Evolutionary conservation across 331 rosid genomes (phyloP), one percentile per base, ranked within the genome.

Genomic region (Prunus yedoensis): DNA sequence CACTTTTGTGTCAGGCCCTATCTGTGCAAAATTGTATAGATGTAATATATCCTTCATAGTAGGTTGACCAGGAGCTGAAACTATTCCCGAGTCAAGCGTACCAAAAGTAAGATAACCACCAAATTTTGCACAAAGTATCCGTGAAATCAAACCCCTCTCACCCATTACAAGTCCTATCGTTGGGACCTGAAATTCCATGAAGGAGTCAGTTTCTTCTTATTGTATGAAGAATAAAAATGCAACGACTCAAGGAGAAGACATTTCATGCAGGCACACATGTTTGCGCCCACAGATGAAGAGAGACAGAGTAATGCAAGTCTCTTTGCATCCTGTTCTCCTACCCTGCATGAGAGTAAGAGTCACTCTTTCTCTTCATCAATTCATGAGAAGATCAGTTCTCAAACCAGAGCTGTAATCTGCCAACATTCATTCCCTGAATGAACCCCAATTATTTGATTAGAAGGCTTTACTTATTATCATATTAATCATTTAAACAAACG

Each of bases 51-150:
- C 96, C 82, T 88, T 75, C 28, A 94, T 77, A n/a, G 97, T 78
- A 45, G 99, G 97, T 88, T 94, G 97, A 76, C 96, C 97, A 76
- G 97, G 92, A 81, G 97, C 99, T 49, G 99, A 94, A 81, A 92
- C 91, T 68, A 88, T 80, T 86, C 93, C 88, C 3, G 89, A 56
- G 83, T 94, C 92, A 1, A 92, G 87, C 5, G 97, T 83, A 77
- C 93, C 97, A 85, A 92, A 92, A 61, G 97, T 92, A 43, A 94
- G 92, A 85, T 73, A 84, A 57, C 99, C 97, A 75, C 96, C 96
- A 88, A 89, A 94, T 84, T 94, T 94, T 79, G 96, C 88, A 49
- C 97, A 90, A 73, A 94, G 97, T 77, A 92, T 47, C 71, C 94
- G 85, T 25, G 97, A 92, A 62, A 90, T 84, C 78, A 89, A 77